Conservation (phyloP, 2,329 filamentous ascomycete species). For the Sporothrix protearum region DNA sequence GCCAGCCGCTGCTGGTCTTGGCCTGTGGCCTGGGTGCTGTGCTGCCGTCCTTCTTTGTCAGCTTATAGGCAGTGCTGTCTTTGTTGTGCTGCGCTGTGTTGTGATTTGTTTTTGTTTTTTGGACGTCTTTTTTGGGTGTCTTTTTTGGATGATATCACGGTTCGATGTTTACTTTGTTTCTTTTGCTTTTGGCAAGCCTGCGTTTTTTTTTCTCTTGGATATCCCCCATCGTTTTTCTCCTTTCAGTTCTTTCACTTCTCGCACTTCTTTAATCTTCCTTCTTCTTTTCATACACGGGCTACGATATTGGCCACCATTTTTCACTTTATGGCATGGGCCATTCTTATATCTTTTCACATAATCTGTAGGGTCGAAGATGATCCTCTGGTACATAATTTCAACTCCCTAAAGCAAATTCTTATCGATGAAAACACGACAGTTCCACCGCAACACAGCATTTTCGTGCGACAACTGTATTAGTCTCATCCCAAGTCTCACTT, state of each 20-base stretch:
- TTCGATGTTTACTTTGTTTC: neutral
- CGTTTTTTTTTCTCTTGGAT: conserved; percentile 16
- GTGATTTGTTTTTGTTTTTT: neutral
- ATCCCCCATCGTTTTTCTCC: conserved; percentile 16
- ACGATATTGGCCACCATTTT: neutral
- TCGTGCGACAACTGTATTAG: neutral
- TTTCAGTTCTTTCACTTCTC: conserved; percentile 1
- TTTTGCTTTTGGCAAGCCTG: neutral
- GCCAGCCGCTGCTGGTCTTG: conserved; percentile 11
- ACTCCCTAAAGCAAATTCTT: neutral
- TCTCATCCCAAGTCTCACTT: neutral
- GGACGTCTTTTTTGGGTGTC: neutral
- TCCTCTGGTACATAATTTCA: conserved; percentile 5
- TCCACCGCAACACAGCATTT: neutral
- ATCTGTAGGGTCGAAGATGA: neutral
- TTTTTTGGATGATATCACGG: conserved; percentile 2
- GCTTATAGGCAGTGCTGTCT: neutral
- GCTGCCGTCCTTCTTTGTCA: conserved; percentile 8
- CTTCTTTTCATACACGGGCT: neutral
- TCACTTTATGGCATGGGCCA: neutral
- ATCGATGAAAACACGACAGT: neutral
- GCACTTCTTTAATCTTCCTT: neutral
- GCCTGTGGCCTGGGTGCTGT: neutral
- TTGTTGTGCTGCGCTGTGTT: too few species aligned
- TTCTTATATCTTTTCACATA: neutral